Percentiles rank a stretch among this genome's conserved stretches.
phyloP scores from a whole-genome alignment of 2,329 filamentous ascomycete species.

The Xylaria sp. region DNA sequence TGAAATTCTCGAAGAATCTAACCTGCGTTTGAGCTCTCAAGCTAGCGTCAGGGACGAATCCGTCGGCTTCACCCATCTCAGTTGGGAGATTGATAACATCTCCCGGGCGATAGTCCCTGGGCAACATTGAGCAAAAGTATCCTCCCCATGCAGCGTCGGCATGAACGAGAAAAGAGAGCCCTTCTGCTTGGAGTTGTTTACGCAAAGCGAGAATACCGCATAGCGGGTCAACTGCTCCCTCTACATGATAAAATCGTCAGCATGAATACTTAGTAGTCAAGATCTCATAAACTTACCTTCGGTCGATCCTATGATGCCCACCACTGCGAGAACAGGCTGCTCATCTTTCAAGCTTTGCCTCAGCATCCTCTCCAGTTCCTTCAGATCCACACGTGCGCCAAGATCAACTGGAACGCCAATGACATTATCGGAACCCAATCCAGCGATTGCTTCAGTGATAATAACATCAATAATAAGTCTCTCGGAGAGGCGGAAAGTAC shows the following conservation, averaged over 20 bases:
- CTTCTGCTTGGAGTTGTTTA: conserved; percentile 53
- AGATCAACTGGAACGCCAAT: conserved; percentile 55
- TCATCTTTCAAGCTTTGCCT: conserved; percentile 46
- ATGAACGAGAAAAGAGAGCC: conserved; percentile 59
- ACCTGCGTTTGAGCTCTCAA: conserved; percentile 51
- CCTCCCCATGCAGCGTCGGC: conserved; percentile 62
- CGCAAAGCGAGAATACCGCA: conserved; percentile 53
- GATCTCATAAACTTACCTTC: conserved; percentile 48
- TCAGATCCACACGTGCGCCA: conserved; percentile 53
- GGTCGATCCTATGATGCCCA: conserved; percentile 59
- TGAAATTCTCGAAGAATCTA: not conserved
- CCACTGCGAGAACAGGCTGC: conserved; percentile 55
- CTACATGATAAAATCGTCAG: conserved; percentile 36
- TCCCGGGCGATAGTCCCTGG: conserved; percentile 46
- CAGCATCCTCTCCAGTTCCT: conserved; percentile 49
- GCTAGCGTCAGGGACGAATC: conserved; percentile 52
- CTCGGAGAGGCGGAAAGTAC: conserved; percentile 11
- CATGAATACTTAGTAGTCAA: not conserved
- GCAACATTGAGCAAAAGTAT: conserved; percentile 59
- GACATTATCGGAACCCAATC: conserved; percentile 56
- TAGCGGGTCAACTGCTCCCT: conserved; percentile 58
- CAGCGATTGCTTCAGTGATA: conserved; percentile 52
- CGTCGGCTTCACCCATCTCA: conserved; percentile 43
- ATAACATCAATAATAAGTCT: not conserved
- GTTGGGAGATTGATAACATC: conserved; percentile 45